Evolutionary conservation across 2,329 filamentous ascomycete genomes (phyloP).

Genomic region (Pseudogymnoascus sp.): DNA sequence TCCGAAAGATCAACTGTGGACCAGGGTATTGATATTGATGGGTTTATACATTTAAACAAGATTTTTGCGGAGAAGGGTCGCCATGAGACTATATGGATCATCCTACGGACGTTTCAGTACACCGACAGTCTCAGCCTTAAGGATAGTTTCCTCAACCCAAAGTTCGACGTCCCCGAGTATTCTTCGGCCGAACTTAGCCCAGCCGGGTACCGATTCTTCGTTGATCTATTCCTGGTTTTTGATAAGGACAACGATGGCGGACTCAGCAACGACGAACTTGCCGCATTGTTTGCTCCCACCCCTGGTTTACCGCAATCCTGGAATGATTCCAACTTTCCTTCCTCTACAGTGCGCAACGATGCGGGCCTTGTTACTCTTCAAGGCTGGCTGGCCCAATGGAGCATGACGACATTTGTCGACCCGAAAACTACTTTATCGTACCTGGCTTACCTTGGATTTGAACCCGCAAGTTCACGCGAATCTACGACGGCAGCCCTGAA

Average conservation of each 20-base stretch:
- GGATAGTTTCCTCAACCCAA: conserved; percentile 84
- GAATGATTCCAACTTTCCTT: conserved; percentile 82
- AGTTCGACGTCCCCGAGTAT: conserved; percentile 86
- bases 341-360: conserved; percentile 89
- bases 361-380: conserved; percentile 91
- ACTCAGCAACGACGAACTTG: conserved; percentile 75
- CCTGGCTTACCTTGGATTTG: conserved; percentile 91
- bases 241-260: conserved; percentile 98
- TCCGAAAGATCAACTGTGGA: conserved; percentile 53
- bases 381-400: conserved; percentile 98
- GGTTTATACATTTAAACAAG: conserved; percentile 87
- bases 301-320: conserved; percentile 82
- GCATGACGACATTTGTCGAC: conserved; percentile 96
- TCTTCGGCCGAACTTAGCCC: conserved; percentile 91
- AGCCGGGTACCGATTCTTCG: conserved; percentile 92
- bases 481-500: conserved; percentile 79
- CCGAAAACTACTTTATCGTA: conserved; percentile 94
- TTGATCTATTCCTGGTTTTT: conserved; percentile 88
- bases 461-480: conserved; percentile 66
- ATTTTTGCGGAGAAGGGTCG: conserved; percentile 95
- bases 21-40: conserved; percentile 69
- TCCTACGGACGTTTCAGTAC: conserved; percentile 88
- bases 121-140: conserved; percentile 90
- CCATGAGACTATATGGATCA: conserved; percentile 98
- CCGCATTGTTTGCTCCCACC: conserved; percentile 83